These are phyloP conservation scores for Pestalotiopsis sp. DNA, from an alignment of 2,329 filamentous ascomycete genomes.

Conservation along the genomic window DNA sequence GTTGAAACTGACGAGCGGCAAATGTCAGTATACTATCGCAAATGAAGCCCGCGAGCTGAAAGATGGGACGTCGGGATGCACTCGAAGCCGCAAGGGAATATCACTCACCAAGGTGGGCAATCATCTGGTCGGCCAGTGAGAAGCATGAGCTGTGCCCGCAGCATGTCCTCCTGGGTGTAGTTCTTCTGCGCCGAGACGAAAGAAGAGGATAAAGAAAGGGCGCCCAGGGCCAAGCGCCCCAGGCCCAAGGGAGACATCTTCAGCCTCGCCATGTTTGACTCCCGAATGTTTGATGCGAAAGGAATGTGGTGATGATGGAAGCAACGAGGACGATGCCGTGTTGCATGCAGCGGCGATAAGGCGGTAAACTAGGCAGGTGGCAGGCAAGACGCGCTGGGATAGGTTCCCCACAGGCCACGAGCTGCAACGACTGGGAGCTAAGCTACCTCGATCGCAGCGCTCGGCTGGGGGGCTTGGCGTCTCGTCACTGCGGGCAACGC, in stretches of 20 bases:
- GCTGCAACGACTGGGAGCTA: constrained; percentile 5
- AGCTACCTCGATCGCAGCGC: background rate
- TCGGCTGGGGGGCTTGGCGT: background rate
- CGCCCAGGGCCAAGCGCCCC: constrained; percentile 25
- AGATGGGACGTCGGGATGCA: background rate
- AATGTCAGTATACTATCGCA: constrained; percentile 21
- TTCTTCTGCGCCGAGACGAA: constrained; percentile 46
- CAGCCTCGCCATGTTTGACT: constrained; percentile 11
- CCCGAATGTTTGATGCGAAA: background rate
- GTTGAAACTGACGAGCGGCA: constrained; percentile 75
- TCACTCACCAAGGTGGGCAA: constrained; percentile 74
- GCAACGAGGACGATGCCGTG: background rate
- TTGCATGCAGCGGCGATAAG: constrained; percentile 9
- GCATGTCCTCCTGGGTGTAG: constrained; percentile 63
- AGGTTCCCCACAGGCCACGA: constrained; percentile 13
- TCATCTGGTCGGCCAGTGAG: constrained; percentile 74
- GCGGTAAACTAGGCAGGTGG: background rate
- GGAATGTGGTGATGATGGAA: background rate
- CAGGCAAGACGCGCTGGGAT: background rate
- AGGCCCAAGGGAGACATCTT: constrained; percentile 28
- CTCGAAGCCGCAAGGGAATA: background rate
- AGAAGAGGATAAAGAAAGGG: constrained; percentile 25
- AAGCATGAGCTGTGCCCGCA: constrained; percentile 68
- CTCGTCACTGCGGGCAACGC: constrained; percentile 14
- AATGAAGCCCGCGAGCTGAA: constrained; percentile 18